A percentile compares a stretch with the other conserved stretches of the same genome.
These are phyloP conservation scores for Triglochin maritima DNA, from an alignment of 106 monocot genomes.

Conservation along the genomic window DNA sequence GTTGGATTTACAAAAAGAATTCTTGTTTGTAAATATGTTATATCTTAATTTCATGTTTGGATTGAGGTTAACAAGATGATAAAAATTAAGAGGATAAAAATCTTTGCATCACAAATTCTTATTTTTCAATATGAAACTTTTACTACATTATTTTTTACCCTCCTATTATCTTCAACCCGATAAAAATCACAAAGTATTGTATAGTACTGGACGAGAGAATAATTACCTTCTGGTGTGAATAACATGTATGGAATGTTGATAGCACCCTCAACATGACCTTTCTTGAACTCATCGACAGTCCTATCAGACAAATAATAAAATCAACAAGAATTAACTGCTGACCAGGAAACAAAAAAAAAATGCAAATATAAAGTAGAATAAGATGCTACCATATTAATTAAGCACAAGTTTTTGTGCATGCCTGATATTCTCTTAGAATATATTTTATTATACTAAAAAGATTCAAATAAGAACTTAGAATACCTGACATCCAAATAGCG, in stretches of 20 bases:
- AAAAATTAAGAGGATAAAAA: too few relatives aligned
- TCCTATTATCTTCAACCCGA: too few relatives aligned
- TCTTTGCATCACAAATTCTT: too few relatives aligned
- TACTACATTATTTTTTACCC: too few relatives aligned
- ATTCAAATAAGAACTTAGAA: neutral
- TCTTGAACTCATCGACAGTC: slow-evolving; percentile 52
- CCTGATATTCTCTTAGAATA: too few relatives aligned
- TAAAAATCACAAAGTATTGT: neutral
- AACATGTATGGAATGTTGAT: slow-evolving; percentile 57
- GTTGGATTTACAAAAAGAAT: too few relatives aligned
- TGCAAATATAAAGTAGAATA: neutral
- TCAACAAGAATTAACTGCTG: neutral
- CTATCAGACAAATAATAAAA: slow-evolving; percentile 13
- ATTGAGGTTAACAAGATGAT: too few relatives aligned
- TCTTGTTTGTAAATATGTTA: too few relatives aligned
- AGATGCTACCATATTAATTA: neutral
- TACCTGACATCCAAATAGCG: slow-evolving; percentile 67
- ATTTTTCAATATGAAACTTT: too few relatives aligned
- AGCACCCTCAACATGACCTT: slow-evolving; percentile 43
- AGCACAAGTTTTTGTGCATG: too few relatives aligned
- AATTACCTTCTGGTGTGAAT: slow-evolving; percentile 28
- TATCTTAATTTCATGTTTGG: too few relatives aligned
- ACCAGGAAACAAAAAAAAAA: neutral
- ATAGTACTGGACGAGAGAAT: neutral
- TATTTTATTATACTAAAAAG: too few relatives aligned